Base-by-base conservation (phyloP, 192 early-diverging fungal genomes). In the Backusella morwellensis region DNA sequence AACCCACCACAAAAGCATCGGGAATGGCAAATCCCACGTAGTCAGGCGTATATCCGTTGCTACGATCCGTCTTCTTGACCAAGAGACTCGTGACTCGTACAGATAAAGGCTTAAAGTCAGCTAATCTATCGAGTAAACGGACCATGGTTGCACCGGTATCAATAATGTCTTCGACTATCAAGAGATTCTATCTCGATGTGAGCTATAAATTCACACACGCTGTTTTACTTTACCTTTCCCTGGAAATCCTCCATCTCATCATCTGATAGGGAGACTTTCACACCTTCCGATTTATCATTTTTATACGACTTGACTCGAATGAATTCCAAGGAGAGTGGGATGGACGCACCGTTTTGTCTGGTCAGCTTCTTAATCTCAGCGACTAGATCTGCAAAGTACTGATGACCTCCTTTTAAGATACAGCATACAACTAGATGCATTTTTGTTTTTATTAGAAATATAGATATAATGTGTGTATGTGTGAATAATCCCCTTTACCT, bases 161-260 rank as follows among this genome's bases (percentile, higher is more conserved):
- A 71, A 97, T 93, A 73, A 97, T 96, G 75, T 97, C 96, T 81
- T 97, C 96, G 29, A 96, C 93, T 77, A 97, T 92, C 70, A 97
- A 83, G 32, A 97, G 85, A 81, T 97, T 93, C 89, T 92, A 76
- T 41, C 41, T 35, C 29, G 59, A 9, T 52, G 35, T 17, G 54
- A 50, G 15, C 29, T 75, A 1, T 35, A 40, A 63, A 19, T 17
- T 50, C 38, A 21, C 8, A 29, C 29, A 29, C 21, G 8, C 41
- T 42, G 14, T 42, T 54, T 54, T 38, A 42, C 7, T 63, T n/a
- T 77, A 88, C 87, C 80, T 92, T 92, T 66, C 89, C 93, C 77
- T 88, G 81, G 80, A 96, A 93, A 41, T 91, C 89, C 35, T 85
- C 76, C 78, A 95, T 86, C 77, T 97, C 96, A 74, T 93, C 92